phyloP scores from a whole-genome alignment of 2,329 filamentous ascomycete genomes.

The Fusarium sp. region DNA sequence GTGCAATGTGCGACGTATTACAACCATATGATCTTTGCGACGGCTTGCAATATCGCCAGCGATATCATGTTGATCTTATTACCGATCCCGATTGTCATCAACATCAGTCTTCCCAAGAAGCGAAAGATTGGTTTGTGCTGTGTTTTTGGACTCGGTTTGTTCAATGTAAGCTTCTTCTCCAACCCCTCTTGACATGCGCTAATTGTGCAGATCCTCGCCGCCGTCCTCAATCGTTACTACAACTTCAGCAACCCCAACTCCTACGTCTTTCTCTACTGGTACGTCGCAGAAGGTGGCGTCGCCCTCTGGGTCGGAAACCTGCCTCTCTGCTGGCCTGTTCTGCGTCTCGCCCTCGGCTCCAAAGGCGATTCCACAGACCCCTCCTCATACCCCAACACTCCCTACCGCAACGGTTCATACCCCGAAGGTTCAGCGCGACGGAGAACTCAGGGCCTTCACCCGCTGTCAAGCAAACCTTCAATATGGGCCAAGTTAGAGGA shows the following conservation, averaged over 20 bases:
- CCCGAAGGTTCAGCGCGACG: conserved; percentile 32
- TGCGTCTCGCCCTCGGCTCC: conserved; percentile 53
- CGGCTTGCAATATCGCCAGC: conserved; percentile 58
- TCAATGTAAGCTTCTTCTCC: conserved; percentile 45
- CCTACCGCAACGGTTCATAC: conserved; percentile 26
- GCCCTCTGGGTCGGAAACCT: conserved; percentile 69
- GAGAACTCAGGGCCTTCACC: conserved; percentile 19
- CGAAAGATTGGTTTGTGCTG: conserved; percentile 62
- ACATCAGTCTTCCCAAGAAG: conserved; percentile 49
- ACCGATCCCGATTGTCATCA: conserved; percentile 55
- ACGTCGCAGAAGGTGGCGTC: conserved; percentile 66
- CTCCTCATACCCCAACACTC: conserved; percentile 34
- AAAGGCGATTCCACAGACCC: conserved; percentile 36
- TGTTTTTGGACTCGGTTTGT: conserved; percentile 66
- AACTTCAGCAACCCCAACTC: conserved; percentile 67
- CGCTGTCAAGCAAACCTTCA: conserved; percentile 35
- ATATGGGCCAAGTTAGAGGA: conserved; percentile 46
- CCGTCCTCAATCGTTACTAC: conserved; percentile 69
- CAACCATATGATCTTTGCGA: conserved; percentile 57
- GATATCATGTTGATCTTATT: conserved; percentile 57
- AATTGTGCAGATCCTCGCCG: conserved; percentile 60
- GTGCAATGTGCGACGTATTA: conserved; percentile 57
- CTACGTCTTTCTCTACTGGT: conserved; percentile 67
- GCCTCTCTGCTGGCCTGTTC: conserved; percentile 66
- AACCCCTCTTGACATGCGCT: neutral